phyloP scores from a whole-genome alignment of 257 asterid genomes.

The Solanum corneliomulleri region DNA sequence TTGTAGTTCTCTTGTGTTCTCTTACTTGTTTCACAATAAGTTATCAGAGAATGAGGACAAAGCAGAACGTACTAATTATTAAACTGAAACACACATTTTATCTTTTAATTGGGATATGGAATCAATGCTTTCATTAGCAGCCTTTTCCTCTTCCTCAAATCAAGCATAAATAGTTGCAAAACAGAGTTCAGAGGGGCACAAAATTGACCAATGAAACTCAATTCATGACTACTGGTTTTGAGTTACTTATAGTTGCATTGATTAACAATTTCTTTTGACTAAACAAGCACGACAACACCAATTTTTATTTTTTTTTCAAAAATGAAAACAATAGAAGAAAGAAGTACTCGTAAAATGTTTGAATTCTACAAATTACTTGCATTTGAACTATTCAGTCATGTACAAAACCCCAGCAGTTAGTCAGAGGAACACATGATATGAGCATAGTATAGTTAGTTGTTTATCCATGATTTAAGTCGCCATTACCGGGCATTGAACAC shows the following conservation, averaged over 20 bases:
- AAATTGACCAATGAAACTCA: neutral
- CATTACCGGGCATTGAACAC: neutral
- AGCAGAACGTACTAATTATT: neutral
- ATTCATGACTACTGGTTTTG: neutral
- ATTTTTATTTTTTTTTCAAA: neutral
- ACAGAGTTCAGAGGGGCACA: neutral
- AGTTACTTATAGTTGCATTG: neutral
- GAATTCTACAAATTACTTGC: neutral
- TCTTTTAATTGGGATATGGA: neutral
- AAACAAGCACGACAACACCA: neutral
- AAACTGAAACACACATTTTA: neutral
- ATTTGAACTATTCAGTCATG: neutral
- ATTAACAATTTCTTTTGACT: neutral
- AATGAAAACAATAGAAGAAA: neutral
- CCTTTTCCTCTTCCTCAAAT: neutral
- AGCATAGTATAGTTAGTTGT: neutral
- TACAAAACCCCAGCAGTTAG: neutral
- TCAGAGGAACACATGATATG: neutral
- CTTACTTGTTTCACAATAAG: neutral
- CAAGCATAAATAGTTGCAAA: neutral
- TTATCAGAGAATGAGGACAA: neutral
- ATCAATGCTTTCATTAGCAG: neutral
- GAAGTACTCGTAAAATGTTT: neutral
- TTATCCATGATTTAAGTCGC: neutral
- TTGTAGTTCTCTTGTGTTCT: neutral